Conservation (phyloP, 1,139 yeast genomes). For the Pneumocystis canis region DNA sequence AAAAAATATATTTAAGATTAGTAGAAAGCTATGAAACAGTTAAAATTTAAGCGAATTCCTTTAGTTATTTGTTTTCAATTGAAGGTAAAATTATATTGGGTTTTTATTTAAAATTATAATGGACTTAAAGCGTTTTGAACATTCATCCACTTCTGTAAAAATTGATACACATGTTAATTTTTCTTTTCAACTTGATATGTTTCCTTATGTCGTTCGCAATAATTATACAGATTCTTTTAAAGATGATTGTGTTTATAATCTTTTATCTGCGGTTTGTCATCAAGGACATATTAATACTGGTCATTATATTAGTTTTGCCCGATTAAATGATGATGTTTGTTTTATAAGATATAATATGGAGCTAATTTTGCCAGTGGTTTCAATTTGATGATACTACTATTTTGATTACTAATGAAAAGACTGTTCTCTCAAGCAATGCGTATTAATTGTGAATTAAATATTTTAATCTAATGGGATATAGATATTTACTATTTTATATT, state of each 20-base stretch:
- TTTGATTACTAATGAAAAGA: conserved; percentile 46
- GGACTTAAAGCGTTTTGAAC: conserved; percentile 49
- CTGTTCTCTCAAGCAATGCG: conserved; percentile 36
- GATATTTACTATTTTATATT: conserved; percentile 15
- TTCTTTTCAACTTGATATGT: conserved; percentile 59
- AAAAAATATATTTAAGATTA: conserved; percentile 22
- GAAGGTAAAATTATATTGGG: conserved; percentile 26
- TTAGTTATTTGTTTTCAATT: conserved; percentile 71
- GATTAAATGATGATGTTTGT: background rate
- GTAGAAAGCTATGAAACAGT: conserved; percentile 56
- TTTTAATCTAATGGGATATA: conserved; percentile 1
- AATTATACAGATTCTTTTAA: conserved; percentile 32
- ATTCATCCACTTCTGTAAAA: conserved; percentile 53
- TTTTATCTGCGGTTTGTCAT: conserved; percentile 77
- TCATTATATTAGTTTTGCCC: conserved; percentile 58
- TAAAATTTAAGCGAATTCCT: conserved; percentile 54
- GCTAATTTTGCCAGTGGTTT: conserved; percentile 43
- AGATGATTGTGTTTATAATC: conserved; percentile 39
- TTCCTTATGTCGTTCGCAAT: conserved; percentile 16
- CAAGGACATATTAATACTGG: conserved; percentile 90
- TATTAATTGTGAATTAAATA: conserved; percentile 7
- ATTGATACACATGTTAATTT: conserved; percentile 59
- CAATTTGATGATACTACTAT: conserved; percentile 82
- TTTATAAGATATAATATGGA: background rate
- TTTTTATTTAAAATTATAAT: background rate